These are phyloP conservation scores for Pelargonium australe DNA, from an alignment of 441 rosid species.

Conservation along the genomic window DNA sequence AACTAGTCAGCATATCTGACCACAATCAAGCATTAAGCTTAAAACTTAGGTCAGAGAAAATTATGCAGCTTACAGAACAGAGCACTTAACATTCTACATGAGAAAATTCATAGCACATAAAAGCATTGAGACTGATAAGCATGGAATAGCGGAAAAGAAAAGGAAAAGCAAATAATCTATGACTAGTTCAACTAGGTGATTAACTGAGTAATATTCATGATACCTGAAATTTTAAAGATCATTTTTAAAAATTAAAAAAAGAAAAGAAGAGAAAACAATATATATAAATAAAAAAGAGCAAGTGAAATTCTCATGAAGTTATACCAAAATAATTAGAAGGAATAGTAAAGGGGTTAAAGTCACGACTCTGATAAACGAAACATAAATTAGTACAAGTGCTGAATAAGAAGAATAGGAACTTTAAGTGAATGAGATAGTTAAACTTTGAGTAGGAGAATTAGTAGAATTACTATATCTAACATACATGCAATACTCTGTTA, in stretches of 20 bases:
- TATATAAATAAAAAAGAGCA: not conserved
- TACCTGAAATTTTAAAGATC: too few relatives aligned
- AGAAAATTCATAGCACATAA: too few relatives aligned
- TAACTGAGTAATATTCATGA: too few relatives aligned
- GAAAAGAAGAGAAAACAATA: too few relatives aligned
- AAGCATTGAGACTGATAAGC: constrained; percentile 4
- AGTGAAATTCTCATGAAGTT: not conserved
- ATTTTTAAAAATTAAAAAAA: too few relatives aligned
- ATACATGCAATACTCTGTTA: not conserved
- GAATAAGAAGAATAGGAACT: not conserved
- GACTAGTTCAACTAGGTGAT: too few relatives aligned
- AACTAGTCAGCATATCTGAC: constrained; percentile 13
- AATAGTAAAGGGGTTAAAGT: not conserved
- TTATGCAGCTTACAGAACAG: not conserved
- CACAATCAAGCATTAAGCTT: constrained; percentile 2
- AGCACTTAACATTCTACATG: not conserved
- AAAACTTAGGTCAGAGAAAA: too few relatives aligned
- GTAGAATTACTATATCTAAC: not conserved
- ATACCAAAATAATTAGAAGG: not conserved
- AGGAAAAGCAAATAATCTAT: not conserved
- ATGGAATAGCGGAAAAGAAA: not conserved
- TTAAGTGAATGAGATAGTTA: not conserved
- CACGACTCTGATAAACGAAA: not conserved
- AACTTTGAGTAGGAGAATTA: not conserved
- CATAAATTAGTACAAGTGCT: not conserved